Evolutionary conservation across 306 rosid genomes (phyloP).

Genomic region (Glycine soja): DNA sequence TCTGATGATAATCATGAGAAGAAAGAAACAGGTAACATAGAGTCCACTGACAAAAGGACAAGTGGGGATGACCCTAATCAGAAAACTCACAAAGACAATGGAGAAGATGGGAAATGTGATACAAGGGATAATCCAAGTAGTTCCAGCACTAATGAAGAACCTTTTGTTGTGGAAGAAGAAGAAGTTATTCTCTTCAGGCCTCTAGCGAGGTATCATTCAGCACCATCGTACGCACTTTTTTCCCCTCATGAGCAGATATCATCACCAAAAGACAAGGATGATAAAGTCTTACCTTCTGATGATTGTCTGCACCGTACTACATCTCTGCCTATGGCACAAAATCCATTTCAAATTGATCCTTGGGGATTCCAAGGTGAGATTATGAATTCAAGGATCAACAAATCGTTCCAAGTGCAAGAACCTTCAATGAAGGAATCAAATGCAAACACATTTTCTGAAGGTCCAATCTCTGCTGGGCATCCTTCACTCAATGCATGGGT

Average conservation of each 20-base stretch:
- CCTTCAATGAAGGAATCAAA: constrained; percentile 19
- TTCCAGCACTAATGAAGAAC: not conserved
- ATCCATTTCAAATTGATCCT: constrained; percentile 2
- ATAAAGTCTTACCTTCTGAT: constrained; percentile 6
- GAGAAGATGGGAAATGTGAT: not conserved
- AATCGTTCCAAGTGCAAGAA: not conserved
- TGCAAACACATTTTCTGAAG: constrained; percentile 15
- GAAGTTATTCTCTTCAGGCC: constrained; percentile 27
- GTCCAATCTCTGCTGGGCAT: not conserved
- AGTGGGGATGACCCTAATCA: not conserved
- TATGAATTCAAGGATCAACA: not conserved
- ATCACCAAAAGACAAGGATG: not conserved
- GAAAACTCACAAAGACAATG: not conserved
- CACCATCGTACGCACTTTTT: not conserved
- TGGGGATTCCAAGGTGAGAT: constrained; percentile 9
- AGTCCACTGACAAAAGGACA: not conserved
- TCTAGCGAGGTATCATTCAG: constrained; percentile 13
- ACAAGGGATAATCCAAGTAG: constrained; percentile 21
- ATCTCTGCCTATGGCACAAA: not conserved
- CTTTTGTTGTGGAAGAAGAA: constrained; percentile 18
- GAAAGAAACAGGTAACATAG: not conserved
- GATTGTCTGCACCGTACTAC: constrained; percentile 16
- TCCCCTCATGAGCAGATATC: not conserved
- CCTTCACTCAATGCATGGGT: constrained; percentile 32
- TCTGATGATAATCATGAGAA: constrained; percentile 12